phyloP scores from a whole-genome alignment of 129 eudicot genomes.

The Arctium lappa region DNA sequence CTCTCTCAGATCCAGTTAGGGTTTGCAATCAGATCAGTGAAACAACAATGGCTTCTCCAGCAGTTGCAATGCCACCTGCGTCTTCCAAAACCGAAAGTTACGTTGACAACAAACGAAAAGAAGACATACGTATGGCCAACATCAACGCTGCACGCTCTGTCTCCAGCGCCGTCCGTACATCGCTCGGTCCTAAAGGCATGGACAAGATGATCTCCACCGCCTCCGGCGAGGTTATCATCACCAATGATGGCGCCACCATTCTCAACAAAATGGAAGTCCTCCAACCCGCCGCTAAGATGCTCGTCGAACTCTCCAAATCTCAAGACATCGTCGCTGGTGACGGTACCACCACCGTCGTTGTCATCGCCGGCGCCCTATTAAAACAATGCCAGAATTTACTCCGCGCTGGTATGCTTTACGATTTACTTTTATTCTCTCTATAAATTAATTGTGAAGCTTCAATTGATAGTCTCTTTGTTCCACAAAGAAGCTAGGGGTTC shows the following conservation, averaged over 20 bases:
- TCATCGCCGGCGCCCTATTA: neutral
- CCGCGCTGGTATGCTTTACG: neutral
- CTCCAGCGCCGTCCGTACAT: constrained; percentile 65
- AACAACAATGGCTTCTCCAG: constrained; percentile 42
- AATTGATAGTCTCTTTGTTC: neutral
- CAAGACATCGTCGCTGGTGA: constrained; percentile 21
- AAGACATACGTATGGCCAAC: constrained; percentile 64
- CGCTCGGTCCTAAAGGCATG: constrained; percentile 75
- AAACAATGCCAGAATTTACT: neutral
- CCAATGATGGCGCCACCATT: constrained; percentile 38
- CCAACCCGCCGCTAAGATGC: constrained; percentile 29
- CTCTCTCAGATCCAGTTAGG: neutral
- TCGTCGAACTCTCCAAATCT: constrained; percentile 24
- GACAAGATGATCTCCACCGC: constrained; percentile 77
- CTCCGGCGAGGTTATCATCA: constrained; percentile 55
- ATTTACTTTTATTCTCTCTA: neutral
- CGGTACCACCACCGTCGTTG: constrained; percentile 53
- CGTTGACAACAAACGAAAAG: constrained; percentile 65
- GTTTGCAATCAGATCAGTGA: neutral
- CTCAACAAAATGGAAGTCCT: constrained; percentile 31
- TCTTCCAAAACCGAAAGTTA: constrained; percentile 45
- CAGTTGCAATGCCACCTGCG: constrained; percentile 18
- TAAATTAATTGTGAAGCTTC: neutral
- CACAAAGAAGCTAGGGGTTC: neutral
- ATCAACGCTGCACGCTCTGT: constrained; percentile 57